Evolutionary conservation across 2,329 filamentous ascomycete genomes (phyloP), one percentile per base, ranked within the genome.

Genomic region (Scytalidium lignicola): DNA sequence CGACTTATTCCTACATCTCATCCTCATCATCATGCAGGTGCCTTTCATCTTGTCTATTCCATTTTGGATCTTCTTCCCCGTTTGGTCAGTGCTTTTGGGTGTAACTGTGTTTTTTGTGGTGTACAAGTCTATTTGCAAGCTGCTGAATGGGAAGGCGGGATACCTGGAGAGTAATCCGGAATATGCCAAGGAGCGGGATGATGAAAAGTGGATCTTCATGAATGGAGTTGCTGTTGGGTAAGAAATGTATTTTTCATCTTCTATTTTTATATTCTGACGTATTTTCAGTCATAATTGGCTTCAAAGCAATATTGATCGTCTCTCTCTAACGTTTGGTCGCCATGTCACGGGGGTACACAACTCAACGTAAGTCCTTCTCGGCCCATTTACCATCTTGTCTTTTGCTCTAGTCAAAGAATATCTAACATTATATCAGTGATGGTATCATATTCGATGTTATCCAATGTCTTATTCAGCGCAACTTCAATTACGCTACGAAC

Each of bases 201-300:
- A 81, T 46, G 87, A 91, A 67, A 78, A 83, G 59, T 92, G 88
- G 88, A 74, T 91, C n/a, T 91, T 87, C 62, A 66, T 91, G 46
- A 91, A 91, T 59, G 88, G 88, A 1, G 80, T 90, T 22, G 80
- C 76, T 9, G 75, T 76, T 28, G 78, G 76, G 79, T 83, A 67
- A 51, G 75, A 70, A 5, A 17, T 47, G 18, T 42, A 5, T 41
- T 21, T 21, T 32, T 42, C 26, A 23, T 17, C 48, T 10, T 51
- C 43, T n/a, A 54, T 52, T 29, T 37, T 44, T 39, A 20, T 29
- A 43, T 8, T 18, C n/a, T 18, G 42, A 41, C 32, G 32, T 48
- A 29, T 46, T 46, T 67, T n/a, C 51, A 80, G 77, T 2, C 69
- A 79, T 47, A 77, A 83, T 60, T 88, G 86, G 82, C 72, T 89